These are phyloP conservation scores for Amaranthus hypochondriacus DNA, from an alignment of 148 eudicot genomes.

Conservation along the genomic window DNA sequence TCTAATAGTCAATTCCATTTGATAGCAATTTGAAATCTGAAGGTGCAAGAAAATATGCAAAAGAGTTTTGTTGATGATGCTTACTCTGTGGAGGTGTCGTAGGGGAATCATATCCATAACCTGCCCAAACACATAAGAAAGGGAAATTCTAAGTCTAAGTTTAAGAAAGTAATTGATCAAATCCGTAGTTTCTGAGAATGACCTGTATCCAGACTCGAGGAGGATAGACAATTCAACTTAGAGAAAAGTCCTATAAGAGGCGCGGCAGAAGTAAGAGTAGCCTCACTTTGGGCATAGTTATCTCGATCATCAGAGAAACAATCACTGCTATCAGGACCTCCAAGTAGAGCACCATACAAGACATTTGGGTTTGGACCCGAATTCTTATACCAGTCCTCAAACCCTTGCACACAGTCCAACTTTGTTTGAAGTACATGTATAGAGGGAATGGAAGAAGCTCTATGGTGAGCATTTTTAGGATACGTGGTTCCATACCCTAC, in stretches of 20 bases:
- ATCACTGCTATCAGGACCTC: constrained; percentile 64
- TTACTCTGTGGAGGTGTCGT: constrained; percentile 9
- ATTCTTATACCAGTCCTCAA: constrained; percentile 36
- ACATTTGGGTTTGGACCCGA: constrained; percentile 47
- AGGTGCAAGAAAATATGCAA: no score
- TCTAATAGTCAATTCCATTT: no score
- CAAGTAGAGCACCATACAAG: constrained; percentile 47
- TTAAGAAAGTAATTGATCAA: background rate
- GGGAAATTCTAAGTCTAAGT: background rate
- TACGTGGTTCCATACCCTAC: constrained; percentile 60
- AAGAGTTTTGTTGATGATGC: background rate
- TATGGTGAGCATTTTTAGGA: constrained; percentile 53
- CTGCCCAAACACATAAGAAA: constrained; percentile 9
- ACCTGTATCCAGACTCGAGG: constrained; percentile 22
- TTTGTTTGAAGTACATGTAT: constrained; percentile 25
- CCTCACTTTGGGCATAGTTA: constrained; percentile 57
- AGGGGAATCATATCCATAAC: constrained; percentile 2
- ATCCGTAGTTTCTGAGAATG: background rate
- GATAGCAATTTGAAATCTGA: no score
- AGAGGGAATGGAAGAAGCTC: constrained; percentile 62
- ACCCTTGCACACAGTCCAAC: constrained; percentile 47
- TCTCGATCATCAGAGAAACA: constrained; percentile 47
- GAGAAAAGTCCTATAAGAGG: constrained; percentile 56
- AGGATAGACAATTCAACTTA: constrained; percentile 16
- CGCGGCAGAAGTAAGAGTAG: constrained; percentile 54